A percentile compares a stretch with the other conserved stretches of the same genome.
These are phyloP conservation scores for Purpureocillium takamizusanense DNA, from an alignment of 2,329 filamentous ascomycete species.

Conservation along the genomic window DNA sequence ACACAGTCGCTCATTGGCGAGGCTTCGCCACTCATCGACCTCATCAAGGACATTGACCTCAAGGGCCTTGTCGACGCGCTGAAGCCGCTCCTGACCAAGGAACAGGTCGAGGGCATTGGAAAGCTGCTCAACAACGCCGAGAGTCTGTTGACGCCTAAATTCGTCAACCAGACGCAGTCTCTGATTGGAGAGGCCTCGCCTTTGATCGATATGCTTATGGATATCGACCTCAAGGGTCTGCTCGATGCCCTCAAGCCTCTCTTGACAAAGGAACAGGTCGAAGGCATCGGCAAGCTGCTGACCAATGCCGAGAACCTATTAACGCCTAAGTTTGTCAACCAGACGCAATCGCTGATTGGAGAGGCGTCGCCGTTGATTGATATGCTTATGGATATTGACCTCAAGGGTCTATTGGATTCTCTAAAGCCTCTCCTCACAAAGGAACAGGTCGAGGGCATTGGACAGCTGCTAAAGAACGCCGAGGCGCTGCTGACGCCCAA, in stretches of 20 bases:
- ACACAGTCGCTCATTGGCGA: slow-evolving; percentile 24
- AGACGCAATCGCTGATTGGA: slow-evolving; percentile 19
- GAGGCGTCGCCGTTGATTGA: slow-evolving; percentile 21
- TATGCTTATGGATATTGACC: slow-evolving; percentile 20
- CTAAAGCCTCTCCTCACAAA: slow-evolving; percentile 25
- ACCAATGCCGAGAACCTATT: slow-evolving; percentile 21
- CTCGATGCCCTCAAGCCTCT: slow-evolving; percentile 17
- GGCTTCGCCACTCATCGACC: slow-evolving; percentile 19
- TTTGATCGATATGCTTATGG: background rate
- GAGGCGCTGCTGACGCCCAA: slow-evolving; percentile 25
- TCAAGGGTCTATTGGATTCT: slow-evolving; percentile 21
- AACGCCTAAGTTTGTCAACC: slow-evolving; percentile 21
- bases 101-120: slow-evolving; percentile 20
- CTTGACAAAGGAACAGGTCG: slow-evolving; percentile 18
- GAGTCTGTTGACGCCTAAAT: slow-evolving; percentile 14
- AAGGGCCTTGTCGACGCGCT: slow-evolving; percentile 16
- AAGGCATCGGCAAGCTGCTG: slow-evolving; percentile 22
- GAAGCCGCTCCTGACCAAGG: slow-evolving; percentile 15
- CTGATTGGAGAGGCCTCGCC: slow-evolving; percentile 15
- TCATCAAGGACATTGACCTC: slow-evolving; percentile 19
- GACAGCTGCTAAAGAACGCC: slow-evolving; percentile 25
- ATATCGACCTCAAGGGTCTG: slow-evolving; percentile 13
- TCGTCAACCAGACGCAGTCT: slow-evolving; percentile 16
- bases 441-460: slow-evolving; percentile 21
- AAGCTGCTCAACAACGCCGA: slow-evolving; percentile 19